Evolutionary conservation across 169 alveolate species (phyloP).

Genomic region (Cystoisospora suis): DNA sequence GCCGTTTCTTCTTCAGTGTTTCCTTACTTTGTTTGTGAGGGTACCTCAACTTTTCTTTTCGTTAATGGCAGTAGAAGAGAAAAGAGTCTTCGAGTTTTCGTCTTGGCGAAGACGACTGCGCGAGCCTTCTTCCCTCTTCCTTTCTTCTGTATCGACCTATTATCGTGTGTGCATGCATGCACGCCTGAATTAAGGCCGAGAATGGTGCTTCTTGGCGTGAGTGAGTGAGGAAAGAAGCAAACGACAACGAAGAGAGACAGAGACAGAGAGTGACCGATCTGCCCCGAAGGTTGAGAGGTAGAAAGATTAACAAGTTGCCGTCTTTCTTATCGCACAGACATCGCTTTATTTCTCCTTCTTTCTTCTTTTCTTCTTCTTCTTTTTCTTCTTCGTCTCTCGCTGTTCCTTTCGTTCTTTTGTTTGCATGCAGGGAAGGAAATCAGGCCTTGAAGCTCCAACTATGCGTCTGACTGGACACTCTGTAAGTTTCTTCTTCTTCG

Average conservation of each 20-base stretch:
- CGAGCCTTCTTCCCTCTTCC: no score
- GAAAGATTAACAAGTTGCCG: neutral
- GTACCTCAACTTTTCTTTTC: no score
- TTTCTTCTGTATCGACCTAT: no score
- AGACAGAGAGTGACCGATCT: neutral
- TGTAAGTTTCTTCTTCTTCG: conserved; percentile 1
- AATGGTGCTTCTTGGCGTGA: no score
- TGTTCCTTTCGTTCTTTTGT: neutral
- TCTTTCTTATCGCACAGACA: neutral
- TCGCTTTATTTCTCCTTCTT: neutral
- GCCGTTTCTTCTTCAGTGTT: no score
- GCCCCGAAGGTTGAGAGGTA: neutral
- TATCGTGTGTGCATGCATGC: no score
- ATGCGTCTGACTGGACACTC: conserved; percentile 81
- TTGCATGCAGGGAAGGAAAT: conserved; percentile 26
- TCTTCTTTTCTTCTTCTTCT: neutral
- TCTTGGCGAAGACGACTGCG: no score
- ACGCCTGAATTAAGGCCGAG: no score
- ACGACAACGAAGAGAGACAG: neutral
- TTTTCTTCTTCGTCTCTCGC: neutral
- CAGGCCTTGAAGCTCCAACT: conserved; percentile 75
- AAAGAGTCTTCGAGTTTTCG: no score
- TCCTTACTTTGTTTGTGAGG: no score
- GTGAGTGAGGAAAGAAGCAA: no score
- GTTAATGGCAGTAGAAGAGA: no score